Evolutionary conservation across 2,329 filamentous ascomycete genomes (phyloP), one percentile per base, ranked within the genome.

Genomic region (Zymoseptoria pseudotritici): DNA sequence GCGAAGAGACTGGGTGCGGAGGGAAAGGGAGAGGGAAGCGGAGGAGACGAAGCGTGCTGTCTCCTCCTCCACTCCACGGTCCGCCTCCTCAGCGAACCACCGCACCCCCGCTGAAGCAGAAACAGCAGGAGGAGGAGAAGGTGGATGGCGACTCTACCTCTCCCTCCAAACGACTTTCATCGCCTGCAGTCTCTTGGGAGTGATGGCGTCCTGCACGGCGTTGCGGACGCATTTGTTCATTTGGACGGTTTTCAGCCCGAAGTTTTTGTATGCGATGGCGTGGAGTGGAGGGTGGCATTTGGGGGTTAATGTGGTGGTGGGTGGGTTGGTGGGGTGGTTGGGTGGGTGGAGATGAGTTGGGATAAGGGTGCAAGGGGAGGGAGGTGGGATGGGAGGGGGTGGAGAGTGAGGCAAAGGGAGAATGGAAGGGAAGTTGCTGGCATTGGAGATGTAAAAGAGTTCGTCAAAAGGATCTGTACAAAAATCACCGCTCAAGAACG

Each of bases 211-310:
- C 17, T 99, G 94, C 74, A 91, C 89, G 54, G 80, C 83, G 7
- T 74, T 99, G 71, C 80, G 93, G 66, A 91, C 90, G 29, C 94
- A 99, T 79, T 75, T 99, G 60, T 99, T 99, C 72, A 92, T 99
- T 63, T 99, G 94, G 94, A 97, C 93, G 0, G 94, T 99, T 10
- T 99, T 99, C 74, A 96, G 90, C 65, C 94, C 94, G 0, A 99
- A 97, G 75, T 97, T 92, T 74, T 77, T 99, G 66, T 99, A 96
- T 73, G 89, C 86, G 64, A 88, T 94, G 80, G 91, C 88, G 13
- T 99, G 94, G 95, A 86, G 83, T 63, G 71, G 93, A 53, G 89
- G 84, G 7, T 90, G 92, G 77, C 93, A 99, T 82, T 72, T 92
- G 62, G 71, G 82, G 46, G 79, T 93, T 51, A 91, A 93, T 72